Base-by-base conservation (phyloP, 2,329 filamentous ascomycete genomes). In the Dryadomyces quercus-mongolicae region DNA sequence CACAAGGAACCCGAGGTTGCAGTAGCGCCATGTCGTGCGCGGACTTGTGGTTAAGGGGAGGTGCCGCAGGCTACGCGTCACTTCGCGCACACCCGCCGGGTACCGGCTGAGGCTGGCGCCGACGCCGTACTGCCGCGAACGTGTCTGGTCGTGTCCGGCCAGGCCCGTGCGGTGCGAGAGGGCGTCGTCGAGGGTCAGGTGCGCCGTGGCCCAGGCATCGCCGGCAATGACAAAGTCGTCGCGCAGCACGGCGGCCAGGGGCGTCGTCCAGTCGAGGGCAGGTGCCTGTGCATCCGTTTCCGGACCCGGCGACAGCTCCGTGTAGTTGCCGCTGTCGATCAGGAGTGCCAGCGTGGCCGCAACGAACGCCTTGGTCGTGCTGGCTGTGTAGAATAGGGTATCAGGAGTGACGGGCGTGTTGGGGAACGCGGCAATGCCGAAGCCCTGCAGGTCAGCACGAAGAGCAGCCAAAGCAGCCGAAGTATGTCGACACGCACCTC, bases 291-390 rank as follows among this genome's bases (percentile, higher is more conserved):
- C 8, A 3, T 2, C 16, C 7, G n/a, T 43, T 16, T 5, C 36
- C 13, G 1, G 63, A 54, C 45, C 62, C 56, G 22, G 57, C 38
- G 47, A 49, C 12, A 46, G 52, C 15, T 51, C 51, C 12, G 59
- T 55, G 57, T 67, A 63, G 52, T 71, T 67, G n/a, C 71, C 67
- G 18, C 72, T 67, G 22, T 69, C 67, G 8, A 80, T 69, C 12
- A 80, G 67, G 1, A 74, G 63, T 1, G 73, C 68, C 2, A 83
- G 62, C 2, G 70, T 63, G 1, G 75, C 73, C 5, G 75, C 73
- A 2, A 75, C 77, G 60, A 78, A 73, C 5, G 69, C 73, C 62
- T 81, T 82, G 49, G 76, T 77, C 2, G 71, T 78, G 61, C 74
- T 77, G 21, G 73, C 78, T 48, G 68, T 67, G 60, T 76, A 77